Conservation (phyloP, 208 protist species). For the Spongospora subterranea region DNA sequence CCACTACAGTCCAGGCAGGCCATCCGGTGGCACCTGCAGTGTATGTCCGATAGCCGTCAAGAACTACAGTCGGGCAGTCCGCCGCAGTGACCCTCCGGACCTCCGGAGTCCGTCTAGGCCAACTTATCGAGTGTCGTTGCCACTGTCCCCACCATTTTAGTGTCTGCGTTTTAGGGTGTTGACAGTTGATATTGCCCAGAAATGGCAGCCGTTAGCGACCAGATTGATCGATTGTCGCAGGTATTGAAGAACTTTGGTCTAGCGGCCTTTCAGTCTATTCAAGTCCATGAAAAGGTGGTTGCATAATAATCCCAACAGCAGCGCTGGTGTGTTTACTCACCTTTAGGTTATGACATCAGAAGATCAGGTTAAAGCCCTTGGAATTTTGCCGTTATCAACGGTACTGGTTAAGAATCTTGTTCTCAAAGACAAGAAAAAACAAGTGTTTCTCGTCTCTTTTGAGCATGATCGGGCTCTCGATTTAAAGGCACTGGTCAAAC, state of each 20-base stretch:
- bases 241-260: neutral
- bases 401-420: constrained; percentile 39
- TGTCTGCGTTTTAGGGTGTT: too few relatives aligned
- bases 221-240: neutral
- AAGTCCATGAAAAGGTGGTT: neutral
- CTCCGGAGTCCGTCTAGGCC: too few relatives aligned
- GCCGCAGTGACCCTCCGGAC: too few relatives aligned
- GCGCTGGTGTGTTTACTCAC: neutral
- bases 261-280: neutral
- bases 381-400: neutral
- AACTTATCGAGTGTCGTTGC: too few relatives aligned
- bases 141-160: too few relatives aligned
- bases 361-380: neutral
- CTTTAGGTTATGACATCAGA: constrained; percentile 15
- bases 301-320: neutral
- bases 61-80: too few relatives aligned
- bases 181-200: too few relatives aligned
- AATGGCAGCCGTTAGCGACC: neutral
- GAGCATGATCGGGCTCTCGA: constrained; percentile 52
- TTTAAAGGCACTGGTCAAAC: constrained; percentile 39
- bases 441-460: constrained; percentile 4
- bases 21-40: too few relatives aligned
- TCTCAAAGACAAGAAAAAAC: constrained; percentile 60
- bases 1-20: too few relatives aligned
- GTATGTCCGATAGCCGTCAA: too few relatives aligned